These are phyloP conservation scores for Cordyceps sp. DNA, from an alignment of 2,329 filamentous ascomycete species.

Conservation along the genomic window DNA sequence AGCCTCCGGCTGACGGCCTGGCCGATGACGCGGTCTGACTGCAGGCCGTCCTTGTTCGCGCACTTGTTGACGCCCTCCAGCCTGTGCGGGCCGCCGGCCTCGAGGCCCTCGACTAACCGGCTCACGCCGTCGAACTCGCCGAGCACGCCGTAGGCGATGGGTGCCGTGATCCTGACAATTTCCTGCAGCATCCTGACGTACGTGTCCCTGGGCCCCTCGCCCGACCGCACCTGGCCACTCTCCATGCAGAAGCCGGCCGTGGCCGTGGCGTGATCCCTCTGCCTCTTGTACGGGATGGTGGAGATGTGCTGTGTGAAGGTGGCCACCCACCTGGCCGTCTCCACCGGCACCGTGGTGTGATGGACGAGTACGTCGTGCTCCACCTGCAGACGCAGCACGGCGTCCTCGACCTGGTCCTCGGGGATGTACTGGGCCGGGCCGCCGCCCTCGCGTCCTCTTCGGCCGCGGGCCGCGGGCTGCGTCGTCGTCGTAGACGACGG, in stretches of 20 bases:
- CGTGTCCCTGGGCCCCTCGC: slow-evolving; percentile 47
- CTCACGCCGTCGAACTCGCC: slow-evolving; percentile 41
- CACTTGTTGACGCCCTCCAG: slow-evolving; percentile 45
- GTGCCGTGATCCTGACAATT: slow-evolving; percentile 52
- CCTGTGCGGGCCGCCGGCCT: slow-evolving; percentile 37
- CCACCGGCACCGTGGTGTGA: slow-evolving; percentile 41
- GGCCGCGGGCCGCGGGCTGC: slow-evolving; percentile 14
- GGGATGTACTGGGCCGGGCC: slow-evolving; percentile 37
- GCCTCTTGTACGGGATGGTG: slow-evolving; percentile 53
- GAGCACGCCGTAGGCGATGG: slow-evolving; percentile 54
- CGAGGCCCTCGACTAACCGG: slow-evolving; percentile 41
- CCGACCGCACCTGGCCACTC: slow-evolving; percentile 55
- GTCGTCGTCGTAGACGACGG: slow-evolving; percentile 9
- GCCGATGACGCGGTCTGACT: slow-evolving; percentile 37
- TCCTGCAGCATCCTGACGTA: slow-evolving; percentile 65
- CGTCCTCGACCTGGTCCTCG: slow-evolving; percentile 54
- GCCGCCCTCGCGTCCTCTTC: slow-evolving; percentile 23
- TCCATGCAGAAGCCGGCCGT: slow-evolving; percentile 65
- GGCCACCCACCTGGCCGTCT: slow-evolving; percentile 58
- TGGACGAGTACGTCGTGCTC: slow-evolving; percentile 51
- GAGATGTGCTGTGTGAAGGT: slow-evolving; percentile 67
- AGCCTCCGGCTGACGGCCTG: slow-evolving; percentile 41
- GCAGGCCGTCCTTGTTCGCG: slow-evolving; percentile 38
- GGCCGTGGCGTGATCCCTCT: slow-evolving; percentile 29
- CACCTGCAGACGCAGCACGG: slow-evolving; percentile 53